Conservation (phyloP, 768 basidiomycete genomes). For the Tephrocybe sp. region DNA sequence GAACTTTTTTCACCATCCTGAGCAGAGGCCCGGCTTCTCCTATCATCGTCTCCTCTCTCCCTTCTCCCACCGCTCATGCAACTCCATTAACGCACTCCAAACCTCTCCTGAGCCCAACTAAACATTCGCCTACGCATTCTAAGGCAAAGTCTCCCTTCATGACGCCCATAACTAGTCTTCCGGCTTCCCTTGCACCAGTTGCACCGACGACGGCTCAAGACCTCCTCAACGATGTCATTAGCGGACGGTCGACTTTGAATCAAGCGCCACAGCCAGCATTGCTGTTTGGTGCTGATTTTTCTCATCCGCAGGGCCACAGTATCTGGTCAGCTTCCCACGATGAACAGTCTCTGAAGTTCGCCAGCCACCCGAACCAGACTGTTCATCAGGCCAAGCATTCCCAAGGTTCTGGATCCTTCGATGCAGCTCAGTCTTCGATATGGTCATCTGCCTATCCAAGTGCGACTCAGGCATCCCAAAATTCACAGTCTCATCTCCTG, state of each 20-base stretch:
- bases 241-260: slow-evolving; percentile 22
- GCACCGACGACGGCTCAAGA: slow-evolving; percentile 63
- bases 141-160: slow-evolving; percentile 20
- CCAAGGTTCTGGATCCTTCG: slow-evolving; percentile 21
- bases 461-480: slow-evolving; percentile 27
- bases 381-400: slow-evolving; percentile 27
- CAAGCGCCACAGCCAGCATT: slow-evolving; percentile 38
- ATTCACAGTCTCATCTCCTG: slow-evolving; percentile 26
- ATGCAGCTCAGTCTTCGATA: slow-evolving; percentile 31
- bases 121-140: slow-evolving; percentile 29
- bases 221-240: slow-evolving; percentile 55
- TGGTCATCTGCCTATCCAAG: slow-evolving; percentile 32
- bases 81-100: slow-evolving; percentile 34
- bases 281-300: slow-evolving; percentile 50
- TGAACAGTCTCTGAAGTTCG: slow-evolving; percentile 38
- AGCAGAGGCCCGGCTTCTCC: slow-evolving; percentile 27
- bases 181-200: slow-evolving; percentile 32
- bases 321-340: slow-evolving; percentile 68
- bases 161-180: slow-evolving; percentile 4
- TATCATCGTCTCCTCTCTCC: slow-evolving; percentile 20
- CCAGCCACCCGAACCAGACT: slow-evolving; percentile 27
- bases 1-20: not conserved
- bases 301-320: slow-evolving; percentile 44
- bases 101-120: slow-evolving; percentile 28
- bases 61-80: slow-evolving; percentile 30